Evolutionary conservation across 345 rosid genomes (phyloP).

Genomic region (Salix exigua): DNA sequence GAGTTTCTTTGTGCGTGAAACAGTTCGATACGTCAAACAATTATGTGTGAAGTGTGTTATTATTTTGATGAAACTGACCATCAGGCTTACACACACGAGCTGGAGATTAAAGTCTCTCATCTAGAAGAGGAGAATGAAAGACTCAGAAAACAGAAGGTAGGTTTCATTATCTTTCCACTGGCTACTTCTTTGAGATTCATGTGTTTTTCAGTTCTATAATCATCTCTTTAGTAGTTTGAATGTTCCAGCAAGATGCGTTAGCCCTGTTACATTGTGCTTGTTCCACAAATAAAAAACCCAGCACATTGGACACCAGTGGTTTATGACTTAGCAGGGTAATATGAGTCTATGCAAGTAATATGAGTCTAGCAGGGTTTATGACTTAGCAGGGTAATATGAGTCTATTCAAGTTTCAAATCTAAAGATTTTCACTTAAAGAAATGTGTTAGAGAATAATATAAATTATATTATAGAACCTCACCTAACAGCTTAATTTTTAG

Average conservation of each 20-base stretch:
- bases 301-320: too few relatives aligned
- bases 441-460: too few relatives aligned
- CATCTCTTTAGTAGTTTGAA: neutral
- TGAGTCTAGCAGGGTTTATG: too few relatives aligned
- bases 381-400: too few relatives aligned
- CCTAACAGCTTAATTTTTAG: too few relatives aligned
- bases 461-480: too few relatives aligned
- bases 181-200: neutral
- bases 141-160: neutral
- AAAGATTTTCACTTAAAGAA: too few relatives aligned
- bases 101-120: neutral
- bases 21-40: neutral
- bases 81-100: neutral
- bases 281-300: too few relatives aligned
- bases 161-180: neutral
- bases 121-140: neutral
- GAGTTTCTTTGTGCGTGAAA: neutral
- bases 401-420: too few relatives aligned
- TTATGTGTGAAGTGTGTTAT: neutral
- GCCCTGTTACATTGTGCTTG: too few relatives aligned
- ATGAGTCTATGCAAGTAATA: too few relatives aligned
- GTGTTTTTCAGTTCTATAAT: neutral
- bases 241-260: neutral
- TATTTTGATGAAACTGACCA: neutral
- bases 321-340: too few relatives aligned